Percentiles rank a stretch among this genome's conserved stretches.
Conservation (phyloP, 1,284 basidiomycete genomes). For the Chiua sp. region DNA sequence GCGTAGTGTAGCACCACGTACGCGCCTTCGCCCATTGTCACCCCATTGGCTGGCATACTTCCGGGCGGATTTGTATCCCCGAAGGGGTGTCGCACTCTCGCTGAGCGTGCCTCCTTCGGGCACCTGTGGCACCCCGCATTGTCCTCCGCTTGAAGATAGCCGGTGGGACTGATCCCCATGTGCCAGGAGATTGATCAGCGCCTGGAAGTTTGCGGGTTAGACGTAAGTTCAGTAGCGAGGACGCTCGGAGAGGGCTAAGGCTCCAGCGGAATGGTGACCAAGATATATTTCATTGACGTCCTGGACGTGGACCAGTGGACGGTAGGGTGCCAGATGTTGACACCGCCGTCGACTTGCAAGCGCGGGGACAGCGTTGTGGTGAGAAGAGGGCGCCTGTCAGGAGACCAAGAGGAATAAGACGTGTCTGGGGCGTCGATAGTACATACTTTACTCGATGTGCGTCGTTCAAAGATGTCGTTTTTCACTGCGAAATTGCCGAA, state of each 20-base stretch:
- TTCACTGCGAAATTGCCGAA: conserved; percentile 97
- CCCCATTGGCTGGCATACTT: conserved; percentile 29
- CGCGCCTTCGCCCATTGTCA: conserved; percentile 50
- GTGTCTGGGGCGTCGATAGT: conserved; percentile 95
- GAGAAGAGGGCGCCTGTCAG: conserved; percentile 91
- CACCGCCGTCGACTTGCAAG: conserved; percentile 95
- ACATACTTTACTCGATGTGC: conserved; percentile 81
- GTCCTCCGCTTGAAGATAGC: conserved; percentile 90
- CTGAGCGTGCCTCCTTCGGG: conserved; percentile 44
- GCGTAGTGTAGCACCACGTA: conserved; percentile 69
- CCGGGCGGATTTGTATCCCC: conserved; percentile 42
- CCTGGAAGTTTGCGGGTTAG: conserved; percentile 64
- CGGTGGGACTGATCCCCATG: conserved; percentile 86
- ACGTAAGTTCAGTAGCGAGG: conserved; percentile 40
- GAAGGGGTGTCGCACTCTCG: conserved; percentile 61
- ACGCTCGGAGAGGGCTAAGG: conserved; percentile 74
- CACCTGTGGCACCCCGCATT: conserved; percentile 55
- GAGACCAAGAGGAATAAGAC: conserved; percentile 94
- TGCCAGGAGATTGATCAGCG: conserved; percentile 92
- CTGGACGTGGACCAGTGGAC: conserved; percentile 86
- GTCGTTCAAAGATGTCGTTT: conserved; percentile 91
- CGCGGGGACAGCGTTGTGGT: conserved; percentile 95
- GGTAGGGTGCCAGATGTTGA: conserved; percentile 95
- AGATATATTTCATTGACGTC: conserved; percentile 89
- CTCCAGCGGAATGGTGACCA: conserved; percentile 75